Evolutionary conservation across 2,329 filamentous ascomycete species (phyloP).

Genomic region (Cercospora zeae-maydis): DNA sequence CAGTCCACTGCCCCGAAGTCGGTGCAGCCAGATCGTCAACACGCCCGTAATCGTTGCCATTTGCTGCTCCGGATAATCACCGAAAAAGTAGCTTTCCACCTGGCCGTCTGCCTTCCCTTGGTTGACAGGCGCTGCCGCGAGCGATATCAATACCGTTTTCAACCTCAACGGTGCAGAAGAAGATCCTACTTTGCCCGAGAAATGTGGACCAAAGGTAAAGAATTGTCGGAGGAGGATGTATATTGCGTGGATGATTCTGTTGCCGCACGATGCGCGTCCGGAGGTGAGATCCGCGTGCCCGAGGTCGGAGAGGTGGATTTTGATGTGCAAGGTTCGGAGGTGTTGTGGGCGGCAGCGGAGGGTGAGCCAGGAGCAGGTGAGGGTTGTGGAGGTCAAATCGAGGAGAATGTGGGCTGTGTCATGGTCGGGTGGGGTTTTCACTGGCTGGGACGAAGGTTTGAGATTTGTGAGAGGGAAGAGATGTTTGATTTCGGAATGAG

Average conservation of each 20-base stretch:
- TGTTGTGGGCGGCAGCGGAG: not conserved
- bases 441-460: not conserved
- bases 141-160: not conserved
- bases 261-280: not conserved
- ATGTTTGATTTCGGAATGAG: not conserved
- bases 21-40: conserved; percentile 5
- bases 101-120: not conserved
- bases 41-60: conserved; percentile 6
- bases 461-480: not conserved
- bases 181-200: not conserved
- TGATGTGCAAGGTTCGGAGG: not conserved
- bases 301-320: not conserved
- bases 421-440: not conserved
- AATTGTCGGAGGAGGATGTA: conserved; percentile 2
- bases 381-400: not conserved
- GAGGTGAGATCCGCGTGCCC: not conserved
- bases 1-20: conserved; percentile 9
- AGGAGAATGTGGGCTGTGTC: not conserved
- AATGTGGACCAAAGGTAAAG: not conserved
- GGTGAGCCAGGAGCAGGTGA: not conserved
- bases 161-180: not conserved
- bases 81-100: not conserved
- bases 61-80: not conserved
- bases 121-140: not conserved
- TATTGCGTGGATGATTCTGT: conserved; percentile 5